Conservation (phyloP, 2,329 filamentous ascomycete genomes). For the Cordyceps cateniannulata region DNA sequence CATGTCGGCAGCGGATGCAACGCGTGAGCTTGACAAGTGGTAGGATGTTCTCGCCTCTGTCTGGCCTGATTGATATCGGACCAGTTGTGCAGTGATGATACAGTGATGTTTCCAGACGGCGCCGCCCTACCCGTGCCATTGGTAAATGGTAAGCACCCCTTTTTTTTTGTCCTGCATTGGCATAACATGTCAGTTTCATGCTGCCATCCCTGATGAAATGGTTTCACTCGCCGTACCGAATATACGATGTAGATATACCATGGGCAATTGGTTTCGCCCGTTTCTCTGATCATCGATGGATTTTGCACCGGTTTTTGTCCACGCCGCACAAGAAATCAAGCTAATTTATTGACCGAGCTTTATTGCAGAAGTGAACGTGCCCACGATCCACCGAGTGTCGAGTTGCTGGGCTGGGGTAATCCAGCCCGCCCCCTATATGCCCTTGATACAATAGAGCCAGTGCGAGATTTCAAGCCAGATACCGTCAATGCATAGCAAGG, state of each 20-base stretch:
- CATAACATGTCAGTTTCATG: neutral
- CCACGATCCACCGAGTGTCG: neutral
- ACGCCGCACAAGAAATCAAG: neutral
- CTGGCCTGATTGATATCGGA: neutral
- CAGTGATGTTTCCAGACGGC: neutral
- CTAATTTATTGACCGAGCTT: neutral
- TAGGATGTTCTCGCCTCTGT: neutral
- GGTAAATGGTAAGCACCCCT: neutral
- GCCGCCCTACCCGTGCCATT: neutral
- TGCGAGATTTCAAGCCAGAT: neutral
- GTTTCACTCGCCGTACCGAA: constrained; percentile 17
- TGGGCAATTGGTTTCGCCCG: constrained; percentile 16
- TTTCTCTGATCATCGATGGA: constrained; percentile 10
- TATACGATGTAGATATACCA: constrained; percentile 14
- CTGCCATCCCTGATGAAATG: constrained; percentile 13
- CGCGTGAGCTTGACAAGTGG: neutral
- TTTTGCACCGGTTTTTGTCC: neutral
- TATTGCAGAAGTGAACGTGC: neutral
- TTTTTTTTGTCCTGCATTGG: neutral
- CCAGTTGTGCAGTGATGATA: neutral
- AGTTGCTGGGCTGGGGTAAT: neutral
- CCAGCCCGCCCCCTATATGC: neutral
- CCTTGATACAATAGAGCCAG: neutral
- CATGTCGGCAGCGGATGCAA: neutral
- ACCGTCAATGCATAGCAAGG: too few relatives aligned